Evolutionary conservation across 73 alveolate species (phyloP), one percentile per base, ranked within the genome.

Genomic region (Paraurostyla sp.): DNA sequence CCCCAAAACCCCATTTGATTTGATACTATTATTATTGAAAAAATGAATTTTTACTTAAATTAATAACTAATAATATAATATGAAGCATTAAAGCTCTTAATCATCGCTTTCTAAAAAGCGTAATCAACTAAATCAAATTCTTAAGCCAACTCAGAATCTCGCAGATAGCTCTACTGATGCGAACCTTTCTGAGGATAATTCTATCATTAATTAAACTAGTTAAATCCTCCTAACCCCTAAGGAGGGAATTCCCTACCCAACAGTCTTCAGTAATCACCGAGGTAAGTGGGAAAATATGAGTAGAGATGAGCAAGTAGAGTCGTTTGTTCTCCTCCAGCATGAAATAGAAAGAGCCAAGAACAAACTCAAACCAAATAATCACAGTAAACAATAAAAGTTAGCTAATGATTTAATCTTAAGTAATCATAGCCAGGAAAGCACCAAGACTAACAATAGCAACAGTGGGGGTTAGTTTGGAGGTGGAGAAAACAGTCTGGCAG

Each of bases 201-300:
- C 41, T 11, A 16, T 65, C n/a, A n/a, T n/a, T n/a, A n/a, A n/a
- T n/a, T n/a, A n/a, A n/a, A 7, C 41, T 15, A 65, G 58, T 65
- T 11, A 65, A 38, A 35, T 4, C 29, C 16, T 13, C 38, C 41
- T 35, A 22, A 6, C 6, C 29, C n/a, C n/a, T n/a, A 2, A 65
- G 63, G 1, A 78, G 22, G 40, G 87, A 16, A 75, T 48, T 16
- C 59, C 69, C 29, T n/a, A 51, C 40, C 89, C 89, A 13, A 78
- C 89, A n/a, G 43, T 13, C n/a, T 32, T 51, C 27, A 78, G 71
- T 33, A 69, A 69, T 40, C 27, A 69, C 69, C 58, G 63, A 11
- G 62, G 62, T 32, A 27, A 50, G 30, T 50, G 87, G 73, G 71
- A 45, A 18, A 23, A 45, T 43, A 73, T 65, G 82, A 73, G 71